Evolutionary conservation across 176 grass and related monocot genomes (phyloP).

Genomic region (Ensete ventricosum): DNA sequence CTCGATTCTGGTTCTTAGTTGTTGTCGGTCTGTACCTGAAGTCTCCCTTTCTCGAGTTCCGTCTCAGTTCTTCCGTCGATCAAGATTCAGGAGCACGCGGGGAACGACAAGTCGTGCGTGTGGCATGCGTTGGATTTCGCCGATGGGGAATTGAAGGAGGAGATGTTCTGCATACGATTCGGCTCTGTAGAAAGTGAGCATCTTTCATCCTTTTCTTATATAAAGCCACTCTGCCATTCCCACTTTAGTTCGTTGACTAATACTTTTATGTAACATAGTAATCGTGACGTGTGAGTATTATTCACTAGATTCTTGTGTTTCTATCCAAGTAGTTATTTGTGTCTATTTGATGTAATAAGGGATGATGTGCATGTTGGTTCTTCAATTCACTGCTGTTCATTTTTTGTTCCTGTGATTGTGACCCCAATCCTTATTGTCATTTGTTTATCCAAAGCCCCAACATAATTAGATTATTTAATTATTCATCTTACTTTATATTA

Average conservation of each 20-base stretch:
- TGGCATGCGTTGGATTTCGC: slow-evolving; percentile 19
- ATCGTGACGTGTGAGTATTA: background rate
- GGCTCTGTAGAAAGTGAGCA: slow-evolving; percentile 16
- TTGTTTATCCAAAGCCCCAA: background rate
- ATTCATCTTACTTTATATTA: background rate
- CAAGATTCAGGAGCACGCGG: slow-evolving; percentile 17
- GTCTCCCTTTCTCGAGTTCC: background rate
- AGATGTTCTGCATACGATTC: slow-evolving; percentile 19
- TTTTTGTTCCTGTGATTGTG: background rate
- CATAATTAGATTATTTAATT: background rate
- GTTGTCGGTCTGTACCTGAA: no score
- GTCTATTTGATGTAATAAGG: background rate
- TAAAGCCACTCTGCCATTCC: background rate
- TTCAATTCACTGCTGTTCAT: background rate
- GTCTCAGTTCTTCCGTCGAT: slow-evolving; percentile 6
- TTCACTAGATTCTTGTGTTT: background rate
- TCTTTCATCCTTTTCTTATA: background rate
- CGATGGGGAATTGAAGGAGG: slow-evolving; percentile 16
- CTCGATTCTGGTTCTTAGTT: background rate
- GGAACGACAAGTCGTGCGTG: slow-evolving; percentile 15
- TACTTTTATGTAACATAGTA: background rate
- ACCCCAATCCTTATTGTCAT: background rate
- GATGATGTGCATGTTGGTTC: background rate
- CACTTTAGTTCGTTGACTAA: background rate
- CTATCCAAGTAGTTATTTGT: background rate